Evolutionary conservation across 371 early-diverging fungal species (phyloP), one percentile per base, ranked within the genome.

Genomic region (Mortierella sp.): DNA sequence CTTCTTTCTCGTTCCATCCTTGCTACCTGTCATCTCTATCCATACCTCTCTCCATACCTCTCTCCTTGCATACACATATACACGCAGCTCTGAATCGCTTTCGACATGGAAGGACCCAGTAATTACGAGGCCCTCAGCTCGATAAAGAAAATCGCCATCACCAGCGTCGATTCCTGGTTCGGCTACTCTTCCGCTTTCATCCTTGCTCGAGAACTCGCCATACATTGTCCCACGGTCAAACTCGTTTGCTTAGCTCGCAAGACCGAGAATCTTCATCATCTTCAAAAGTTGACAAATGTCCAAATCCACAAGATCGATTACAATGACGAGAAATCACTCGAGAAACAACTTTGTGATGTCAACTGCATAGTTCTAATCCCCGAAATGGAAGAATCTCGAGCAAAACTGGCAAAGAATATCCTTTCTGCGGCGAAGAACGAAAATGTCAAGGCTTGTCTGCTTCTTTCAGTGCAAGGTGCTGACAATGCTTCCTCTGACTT

Each of bases 281-380:
- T 77, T 35, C 56, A 66, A 58, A 57, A 68, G 43, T 49, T 53
- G 65, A 77, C 68, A 69, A 77, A 77, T 31, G 72, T 77, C 60
- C 53, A 35, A 15, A 42, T 77, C 54, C 28, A 49, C 10, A 43
- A 72, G 66, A 61, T 65, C 32, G 66, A 77, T 29, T 77, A 77
- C 51, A 43, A 72, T 0, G 61, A 67, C 17, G 58, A 62, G 4
- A 47, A 56, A 17, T 29, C n/a, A 17, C 65, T 77, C 45, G 56
- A 61, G 23, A 57, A 64, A 45, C 69, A 57, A 9, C 12, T 72
- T 55, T 28, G 37, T 2, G 68, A 53, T 15, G 56, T 68, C 35
- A 6, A 23, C 9, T 59, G 65, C 43, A 28, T 72, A 0, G 53
- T 77, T 35, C 56, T 77, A 17, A 32, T 77, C 53, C 66, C 78